These are phyloP conservation scores for Quercus variabilis DNA, from an alignment of 306 rosid species.

Conservation along the genomic window DNA sequence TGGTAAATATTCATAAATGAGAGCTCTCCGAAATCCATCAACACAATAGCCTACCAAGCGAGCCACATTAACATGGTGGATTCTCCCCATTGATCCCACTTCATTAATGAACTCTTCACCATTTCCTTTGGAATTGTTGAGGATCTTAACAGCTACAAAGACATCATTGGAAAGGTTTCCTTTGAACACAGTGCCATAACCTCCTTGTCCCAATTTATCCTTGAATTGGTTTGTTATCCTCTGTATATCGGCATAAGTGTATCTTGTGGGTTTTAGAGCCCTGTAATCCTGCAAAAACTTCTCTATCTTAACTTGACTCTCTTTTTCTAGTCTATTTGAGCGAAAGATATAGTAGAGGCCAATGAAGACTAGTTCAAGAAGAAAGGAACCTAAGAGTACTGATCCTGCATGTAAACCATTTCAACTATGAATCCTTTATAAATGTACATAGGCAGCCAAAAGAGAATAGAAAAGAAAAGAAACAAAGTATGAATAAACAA, in stretches of 20 bases:
- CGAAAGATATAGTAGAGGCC: background rate
- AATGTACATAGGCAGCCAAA: too few relatives aligned
- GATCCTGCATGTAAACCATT: background rate
- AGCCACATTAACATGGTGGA: constrained; percentile 9
- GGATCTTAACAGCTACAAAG: background rate
- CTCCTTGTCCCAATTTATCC: background rate
- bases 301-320: background rate
- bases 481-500: too few relatives aligned
- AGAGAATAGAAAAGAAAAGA: too few relatives aligned
- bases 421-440: too few relatives aligned
- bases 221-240: background rate
- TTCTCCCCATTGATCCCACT: background rate
- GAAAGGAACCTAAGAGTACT: background rate
- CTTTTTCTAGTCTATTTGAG: background rate
- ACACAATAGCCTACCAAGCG: constrained; percentile 9
- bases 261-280: constrained; percentile 10
- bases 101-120: constrained; percentile 13
- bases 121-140: background rate
- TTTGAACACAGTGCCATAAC: background rate
- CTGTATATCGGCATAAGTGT: constrained; percentile 7
- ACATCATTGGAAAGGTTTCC: background rate
- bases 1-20: constrained; percentile 4
- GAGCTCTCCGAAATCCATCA: background rate
- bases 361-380: background rate
- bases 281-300: background rate